Evolutionary conservation across 345 rosid species (phyloP).

Genomic region (Pistacia integerrima): DNA sequence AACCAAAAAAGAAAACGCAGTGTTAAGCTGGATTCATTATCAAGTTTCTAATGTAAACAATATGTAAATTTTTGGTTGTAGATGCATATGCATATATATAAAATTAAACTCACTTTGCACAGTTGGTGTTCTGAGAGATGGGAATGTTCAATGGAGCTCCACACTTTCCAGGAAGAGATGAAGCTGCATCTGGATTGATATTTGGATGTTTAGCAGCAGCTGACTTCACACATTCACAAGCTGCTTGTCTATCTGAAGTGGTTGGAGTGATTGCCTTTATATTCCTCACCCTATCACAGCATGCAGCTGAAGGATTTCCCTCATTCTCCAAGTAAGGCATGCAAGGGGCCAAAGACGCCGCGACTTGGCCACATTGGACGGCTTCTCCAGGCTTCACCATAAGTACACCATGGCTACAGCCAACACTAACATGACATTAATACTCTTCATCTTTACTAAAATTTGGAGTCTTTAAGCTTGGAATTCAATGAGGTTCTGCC

Average conservation of each 20-base stretch:
- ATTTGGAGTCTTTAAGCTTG: background rate
- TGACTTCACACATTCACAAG: slow-evolving; percentile 9
- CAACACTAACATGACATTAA: background rate
- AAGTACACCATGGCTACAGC: background rate
- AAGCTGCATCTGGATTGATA: background rate
- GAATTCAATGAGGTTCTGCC: background rate
- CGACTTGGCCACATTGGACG: background rate
- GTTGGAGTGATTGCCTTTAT: slow-evolving; percentile 1
- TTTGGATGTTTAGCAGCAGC: background rate
- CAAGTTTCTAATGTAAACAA: background rate
- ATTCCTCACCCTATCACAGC: background rate
- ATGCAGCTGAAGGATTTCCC: background rate
- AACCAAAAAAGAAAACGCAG: background rate
- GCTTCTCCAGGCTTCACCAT: background rate
- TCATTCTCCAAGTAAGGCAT: background rate
- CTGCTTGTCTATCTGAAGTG: background rate
- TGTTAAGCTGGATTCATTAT: background rate
- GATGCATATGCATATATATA: background rate
- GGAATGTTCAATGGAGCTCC: slow-evolving; percentile 7
- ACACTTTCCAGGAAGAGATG: background rate
- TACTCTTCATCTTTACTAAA: background rate
- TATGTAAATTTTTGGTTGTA: too few species aligned
- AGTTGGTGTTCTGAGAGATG: background rate
- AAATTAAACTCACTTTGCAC: background rate
- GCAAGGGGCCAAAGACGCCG: background rate